phyloP scores from a whole-genome alignment of 1,284 basidiomycete genomes.

The Ganoderma lucidum region DNA sequence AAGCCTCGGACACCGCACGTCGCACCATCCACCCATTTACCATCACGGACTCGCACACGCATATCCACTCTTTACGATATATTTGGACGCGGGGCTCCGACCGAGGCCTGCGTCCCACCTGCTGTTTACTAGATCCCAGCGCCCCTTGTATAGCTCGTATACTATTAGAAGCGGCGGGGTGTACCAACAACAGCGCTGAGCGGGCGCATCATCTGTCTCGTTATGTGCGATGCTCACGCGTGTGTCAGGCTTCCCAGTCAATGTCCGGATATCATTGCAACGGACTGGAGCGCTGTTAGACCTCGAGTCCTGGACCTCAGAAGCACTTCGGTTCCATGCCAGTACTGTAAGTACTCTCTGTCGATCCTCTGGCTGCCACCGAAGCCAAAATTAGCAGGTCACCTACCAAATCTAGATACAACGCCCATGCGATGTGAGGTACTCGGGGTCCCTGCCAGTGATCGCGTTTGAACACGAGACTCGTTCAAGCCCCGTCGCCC shows the following conservation, averaged over 20 bases:
- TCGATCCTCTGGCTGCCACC: background rate
- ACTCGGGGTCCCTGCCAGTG: background rate
- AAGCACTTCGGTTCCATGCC: background rate
- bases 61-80: slow-evolving; percentile 14
- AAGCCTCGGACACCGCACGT: slow-evolving; percentile 10
- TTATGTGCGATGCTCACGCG: background rate
- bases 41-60: slow-evolving; percentile 11
- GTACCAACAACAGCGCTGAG: slow-evolving; percentile 16
- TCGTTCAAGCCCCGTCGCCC: background rate
- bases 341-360: background rate
- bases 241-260: background rate
- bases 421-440: background rate
- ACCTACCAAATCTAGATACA: background rate
- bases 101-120: slow-evolving; percentile 11
- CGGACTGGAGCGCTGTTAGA: background rate
- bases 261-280: background rate
- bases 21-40: slow-evolving; percentile 10
- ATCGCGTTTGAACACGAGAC: slow-evolving; percentile 1
- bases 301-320: too few relatives aligned
- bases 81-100: slow-evolving; percentile 1
- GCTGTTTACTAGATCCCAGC: slow-evolving; percentile 21
- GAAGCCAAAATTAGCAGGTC: background rate
- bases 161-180: slow-evolving; percentile 11
- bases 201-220: slow-evolving; percentile 5
- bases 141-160: slow-evolving; percentile 13